Base-by-base conservation (phyloP, 306 rosid species). In the Canavalia ensiformis region DNA sequence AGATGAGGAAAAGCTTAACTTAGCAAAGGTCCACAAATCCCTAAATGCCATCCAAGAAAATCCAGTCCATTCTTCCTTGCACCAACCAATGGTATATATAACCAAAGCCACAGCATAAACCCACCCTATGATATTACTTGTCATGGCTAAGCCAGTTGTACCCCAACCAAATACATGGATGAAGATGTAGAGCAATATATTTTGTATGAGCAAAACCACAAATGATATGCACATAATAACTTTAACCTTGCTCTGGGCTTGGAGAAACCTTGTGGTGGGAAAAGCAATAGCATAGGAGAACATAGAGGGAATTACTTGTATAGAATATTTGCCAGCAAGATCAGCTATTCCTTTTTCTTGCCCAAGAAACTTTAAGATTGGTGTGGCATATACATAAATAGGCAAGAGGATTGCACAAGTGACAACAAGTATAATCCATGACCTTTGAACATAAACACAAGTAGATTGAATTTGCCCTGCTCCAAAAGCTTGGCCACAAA, bases 401-500 rank as follows among this genome's bases (percentile, higher is more conserved):
- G 98, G 98, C 42, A 86, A 78, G 74, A 94, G 84, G 55, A 83
- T 0, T 28, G 88, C 47, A 35, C 95, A 84, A 81, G 87, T 82
- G 49, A 64, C 13, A 28, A 44, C 5, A 0, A 90, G 83, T 72
- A 91, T 74, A 11, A 94, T 82, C 89, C 91, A 88, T 54, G 97
- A 94, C 31, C 91, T 85, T 82, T 91, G 98, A 87, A 94, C 72
- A 79, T 89, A 94, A 39, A 91, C 67, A 1, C 97, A 94, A 25
- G 91, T 92, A 67, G 79, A 55, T 39, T 87, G 41, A 29, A 89
- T 76, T 59, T 86, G 84, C 50, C 98, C 94, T 35, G 97, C 98
- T 1, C 98, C 97, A 81, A 72, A 90, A 5, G 95, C 95, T 89
- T 94, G 97, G 5, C 98, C 97, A 83, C 97, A 94, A 0, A 94